Conservation (phyloP, 495 filamentous ascomycete genomes). For the Poronia punctata region DNA sequence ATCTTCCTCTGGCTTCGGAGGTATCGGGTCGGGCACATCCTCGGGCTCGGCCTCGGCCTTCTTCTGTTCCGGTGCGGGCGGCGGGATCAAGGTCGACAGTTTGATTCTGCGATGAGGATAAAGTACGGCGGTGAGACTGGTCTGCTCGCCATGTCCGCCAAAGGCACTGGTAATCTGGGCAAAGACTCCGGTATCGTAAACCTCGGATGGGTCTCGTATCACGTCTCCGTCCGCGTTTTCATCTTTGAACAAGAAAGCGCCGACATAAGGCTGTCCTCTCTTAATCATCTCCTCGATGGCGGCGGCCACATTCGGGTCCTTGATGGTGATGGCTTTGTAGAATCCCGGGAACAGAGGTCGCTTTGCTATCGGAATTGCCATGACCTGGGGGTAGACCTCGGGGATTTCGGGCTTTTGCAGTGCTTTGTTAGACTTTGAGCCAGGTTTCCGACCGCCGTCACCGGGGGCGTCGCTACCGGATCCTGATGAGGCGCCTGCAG, state of each 20-base stretch:
- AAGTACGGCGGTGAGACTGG: slow-evolving; percentile 78
- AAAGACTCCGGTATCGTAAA: slow-evolving; percentile 93
- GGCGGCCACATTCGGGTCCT: slow-evolving; percentile 76
- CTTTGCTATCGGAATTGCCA: slow-evolving; percentile 97
- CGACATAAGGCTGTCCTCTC: slow-evolving; percentile 96
- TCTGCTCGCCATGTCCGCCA: slow-evolving; percentile 71
- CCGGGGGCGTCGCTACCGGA: slow-evolving; percentile 39
- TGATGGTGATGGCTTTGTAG: slow-evolving; percentile 96
- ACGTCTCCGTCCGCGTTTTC: slow-evolving; percentile 86
- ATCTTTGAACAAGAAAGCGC: slow-evolving; percentile 94
- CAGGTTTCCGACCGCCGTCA: slow-evolving; percentile 48
- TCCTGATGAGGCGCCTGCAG: slow-evolving; percentile 32
- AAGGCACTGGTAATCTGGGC: slow-evolving; percentile 96
- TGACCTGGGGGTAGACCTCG: slow-evolving; percentile 94
- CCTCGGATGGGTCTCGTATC: slow-evolving; percentile 79
- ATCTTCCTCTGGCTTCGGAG: slow-evolving; percentile 39
- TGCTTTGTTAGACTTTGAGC: slow-evolving; percentile 62
- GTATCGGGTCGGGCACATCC: slow-evolving; percentile 49
- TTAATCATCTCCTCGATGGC: slow-evolving; percentile 96
- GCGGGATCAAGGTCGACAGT: slow-evolving; percentile 71
- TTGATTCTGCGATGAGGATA: slow-evolving; percentile 96
- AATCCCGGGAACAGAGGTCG: slow-evolving; percentile 94
- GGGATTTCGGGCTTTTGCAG: slow-evolving; percentile 83
- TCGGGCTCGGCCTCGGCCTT: slow-evolving; percentile 35
- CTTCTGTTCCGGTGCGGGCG: slow-evolving; percentile 34